Base-by-base conservation (phyloP, 2,329 filamentous ascomycete species). In the Xylariales sp. region DNA sequence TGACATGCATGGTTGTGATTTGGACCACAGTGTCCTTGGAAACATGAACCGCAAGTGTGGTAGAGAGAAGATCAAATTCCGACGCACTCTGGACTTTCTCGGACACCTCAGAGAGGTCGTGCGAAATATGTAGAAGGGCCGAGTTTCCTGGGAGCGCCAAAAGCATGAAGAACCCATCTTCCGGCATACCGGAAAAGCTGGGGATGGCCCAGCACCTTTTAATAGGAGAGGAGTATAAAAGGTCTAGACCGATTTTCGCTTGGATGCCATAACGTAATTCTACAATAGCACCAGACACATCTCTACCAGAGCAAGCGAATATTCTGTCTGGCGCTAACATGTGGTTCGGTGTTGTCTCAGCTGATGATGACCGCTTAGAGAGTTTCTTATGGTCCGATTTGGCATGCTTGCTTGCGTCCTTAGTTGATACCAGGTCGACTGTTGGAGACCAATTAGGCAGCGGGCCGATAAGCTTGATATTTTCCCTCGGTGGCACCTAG, bases 231-330 rank as follows among this genome's bases (percentile, higher is more conserved):
- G 79, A 80, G 50, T 83, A 85, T 28, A 87, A 84, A 10, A 89
- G 80, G 28, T 89, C 85, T 5, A 88, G 74, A 1, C 86, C 88
- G 71, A 93, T 87, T 64, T 86, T 88, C 18, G 91, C 92, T 74
- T 91, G 88, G 34, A 93, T 80, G 3, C 93, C 92, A 77, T 89
- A 84, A 69, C 91, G 86, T 69, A 93, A 83, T 74, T 95, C 91
- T 3, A 88, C 87, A 30, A 95, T 81, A 7, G 86, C 85, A 9
- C 91, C 91, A 36, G 84, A 85, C 1, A 81, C 79, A 0, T 89
- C 89, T 71, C 87, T 87, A 0, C 91, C 89, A 23, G 89, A 90
- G 50, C 89, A 90, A 28, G 87, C 86, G 78, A 92, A 93, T 14
- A 94, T 76, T 30, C 85, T 83, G 72, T 90, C 87, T n/a, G 82